A percentile compares a stretch with the other conserved stretches of the same genome.
These are phyloP conservation scores for Ustilago loliicola DNA, from an alignment of 1,284 basidiomycete species.

Conservation along the genomic window DNA sequence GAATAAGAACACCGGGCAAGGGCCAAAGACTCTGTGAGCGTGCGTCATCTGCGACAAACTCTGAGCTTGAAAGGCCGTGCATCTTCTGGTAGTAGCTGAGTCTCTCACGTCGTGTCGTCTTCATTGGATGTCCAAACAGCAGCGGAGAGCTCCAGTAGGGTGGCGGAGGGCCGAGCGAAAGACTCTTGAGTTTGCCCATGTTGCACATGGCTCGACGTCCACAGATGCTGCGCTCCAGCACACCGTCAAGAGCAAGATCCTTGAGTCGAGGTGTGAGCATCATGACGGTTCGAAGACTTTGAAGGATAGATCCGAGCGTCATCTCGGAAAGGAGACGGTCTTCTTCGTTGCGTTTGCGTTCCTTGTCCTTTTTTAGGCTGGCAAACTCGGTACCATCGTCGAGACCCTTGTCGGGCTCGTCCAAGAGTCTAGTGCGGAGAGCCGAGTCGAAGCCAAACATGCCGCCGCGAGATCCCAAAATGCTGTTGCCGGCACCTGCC, in stretches of 20 bases:
- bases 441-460: conserved; percentile 55
- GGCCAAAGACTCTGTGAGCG: conserved; percentile 49
- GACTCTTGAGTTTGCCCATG: conserved; percentile 54
- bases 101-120: conserved; percentile 42
- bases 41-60: conserved; percentile 31
- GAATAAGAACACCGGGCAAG: conserved; percentile 45
- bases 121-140: conserved; percentile 51
- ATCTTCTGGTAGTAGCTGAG: conserved; percentile 45
- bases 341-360: conserved; percentile 42
- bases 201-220: conserved; percentile 52
- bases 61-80: conserved; percentile 31
- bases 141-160: conserved; percentile 61
- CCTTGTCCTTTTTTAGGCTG: conserved; percentile 31
- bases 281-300: conserved; percentile 48
- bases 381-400: conserved; percentile 48
- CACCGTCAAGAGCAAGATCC: conserved; percentile 55
- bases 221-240: conserved; percentile 50
- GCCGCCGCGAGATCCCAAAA: conserved; percentile 44
- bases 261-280: conserved; percentile 50
- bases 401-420: conserved; percentile 33
- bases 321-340: conserved; percentile 51
- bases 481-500: conserved; percentile 50
- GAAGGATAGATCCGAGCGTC: conserved; percentile 51
- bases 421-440: conserved; percentile 34
- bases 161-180: conserved; percentile 57